Base-by-base conservation (phyloP, 345 rosid genomes). In the Citrus medica region DNA sequence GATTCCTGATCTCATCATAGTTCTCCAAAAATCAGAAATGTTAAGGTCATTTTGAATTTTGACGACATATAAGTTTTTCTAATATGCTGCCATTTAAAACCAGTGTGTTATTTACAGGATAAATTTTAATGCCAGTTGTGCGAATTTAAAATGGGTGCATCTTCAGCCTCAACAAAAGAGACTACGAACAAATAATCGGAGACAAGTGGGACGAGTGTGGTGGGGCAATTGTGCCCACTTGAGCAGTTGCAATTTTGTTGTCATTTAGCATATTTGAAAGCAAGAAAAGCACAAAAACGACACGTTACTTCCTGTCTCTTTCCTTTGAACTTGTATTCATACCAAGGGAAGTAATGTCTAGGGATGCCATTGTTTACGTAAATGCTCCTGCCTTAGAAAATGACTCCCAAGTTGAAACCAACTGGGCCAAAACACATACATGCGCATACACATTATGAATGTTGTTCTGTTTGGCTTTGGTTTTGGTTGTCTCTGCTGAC, bases 171-270 rank as follows among this genome's bases (percentile, higher is more conserved):
- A 69, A 77, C 28, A 10, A 77, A 53, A 53, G 51, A 5, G 22
- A 53, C 1, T 17, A 17, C 73, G 55, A 53, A 14, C 70, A 33
- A 46, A 1, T 35, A 46, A 1, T 35, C 7, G 30, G 30, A 6
- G 27, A 55, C 81, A 72, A 69, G 60, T 58, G 74, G 68, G 40
- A 38, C 3, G 28, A 24, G 72, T 35, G 60, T 38, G 24, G 72
- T 51, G 60, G 80, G 75, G 28, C 42, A 19, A 8, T 28, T 27
- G 13, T 19, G 35, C 61, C 65, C 75, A 69, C 66, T 62, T 25
- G 30, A 19, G 68, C 22, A 40, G 74, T 30, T 65, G 71, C n/a
- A 28, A 48, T 62, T 75, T 32, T 75, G 71, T 65, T 48, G 71
- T 75, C 70, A 7, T 53, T 4, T n/a, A 42, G 28, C 60, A 63